Evolutionary conservation across 148 eudicot genomes (phyloP), one percentile per base, ranked within the genome.

Genomic region (Persicaria maculosa): DNA sequence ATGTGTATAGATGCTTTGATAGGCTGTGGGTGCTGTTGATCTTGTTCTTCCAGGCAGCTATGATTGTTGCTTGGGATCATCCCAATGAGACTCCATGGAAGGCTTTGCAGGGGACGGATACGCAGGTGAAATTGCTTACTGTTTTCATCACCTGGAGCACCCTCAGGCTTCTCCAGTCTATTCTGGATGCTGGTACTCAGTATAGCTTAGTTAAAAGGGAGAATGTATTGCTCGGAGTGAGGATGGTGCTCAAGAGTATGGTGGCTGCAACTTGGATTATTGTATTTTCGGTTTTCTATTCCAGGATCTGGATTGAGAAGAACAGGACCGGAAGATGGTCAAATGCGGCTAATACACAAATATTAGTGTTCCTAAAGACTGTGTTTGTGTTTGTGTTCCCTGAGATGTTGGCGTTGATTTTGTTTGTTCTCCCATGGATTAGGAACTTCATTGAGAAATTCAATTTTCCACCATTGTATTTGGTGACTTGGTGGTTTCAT

Each of bases 171-270:
- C 45, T 87, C 44, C 95, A 91, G 68, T 83, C 97, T 4, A 79
- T 94, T 50, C 89, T 94, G 50, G 98, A 94, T 86, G 98, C 98
- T 0, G 98, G 98, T 17, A 90, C 90, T 47, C 97, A 94, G 83
- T 94, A 94, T 78, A 91, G 97, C 79, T 80, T 94, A 80, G 90
- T 94, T 64, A 74, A 84, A 1, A 80, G 89, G 71, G 88, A 91
- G 76, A 91, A 79, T 7, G 74, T 72, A 80, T 82, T 82, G 91
- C 79, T 88, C 65, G 90, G 88, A 25, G 83, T 91, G 71, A 91
- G 98, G 80, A 94, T 94, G 98, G 90, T 89, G 69, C 76, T 94
- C 54, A 94, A 94, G 85, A 80, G 87, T 52, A n/a, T 90, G 79
- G 97, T 89, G 70, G 93, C 98, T 22, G 10, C 83, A 22, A 83